phyloP scores from a whole-genome alignment of 345 rosid species.

The Camelina hispida region DNA sequence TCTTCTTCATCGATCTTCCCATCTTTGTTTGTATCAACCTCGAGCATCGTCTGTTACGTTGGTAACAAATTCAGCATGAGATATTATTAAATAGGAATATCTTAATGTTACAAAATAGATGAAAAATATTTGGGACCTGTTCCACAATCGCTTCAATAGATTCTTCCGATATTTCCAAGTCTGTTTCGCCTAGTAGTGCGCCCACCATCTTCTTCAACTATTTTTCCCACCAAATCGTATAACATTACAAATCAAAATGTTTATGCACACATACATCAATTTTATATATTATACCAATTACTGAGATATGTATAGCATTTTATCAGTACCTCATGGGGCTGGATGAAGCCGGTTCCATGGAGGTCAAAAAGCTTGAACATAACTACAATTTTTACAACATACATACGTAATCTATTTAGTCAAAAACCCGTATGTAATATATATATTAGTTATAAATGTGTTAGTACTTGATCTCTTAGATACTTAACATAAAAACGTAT shows the following conservation, averaged over 20 bases:
- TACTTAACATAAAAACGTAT: background rate
- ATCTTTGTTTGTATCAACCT: conserved; percentile 73
- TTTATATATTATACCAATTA: background rate
- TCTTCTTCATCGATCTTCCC: conserved; percentile 82
- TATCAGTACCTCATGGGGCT: conserved; percentile 54
- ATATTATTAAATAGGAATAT: background rate
- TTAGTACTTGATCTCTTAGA: background rate
- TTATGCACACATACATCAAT: conserved; percentile 1
- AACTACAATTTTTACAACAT: conserved; percentile 42
- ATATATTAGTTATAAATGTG: background rate
- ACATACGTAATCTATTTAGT: background rate
- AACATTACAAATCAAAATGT: background rate
- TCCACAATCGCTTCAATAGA: conserved; percentile 63
- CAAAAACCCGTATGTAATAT: too few species aligned
- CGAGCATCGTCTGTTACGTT: conserved; percentile 59
- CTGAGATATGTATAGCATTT: background rate
- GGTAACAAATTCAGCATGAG: background rate
- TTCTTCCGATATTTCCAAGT: conserved; percentile 56
- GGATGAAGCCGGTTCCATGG: conserved; percentile 66
- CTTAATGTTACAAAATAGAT: background rate
- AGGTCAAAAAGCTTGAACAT: conserved; percentile 61
- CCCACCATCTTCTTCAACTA: conserved; percentile 83
- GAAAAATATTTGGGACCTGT: conserved; percentile 50
- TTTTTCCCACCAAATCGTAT: background rate
- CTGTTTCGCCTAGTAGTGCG: conserved; percentile 74